A percentile compares a stretch with the other conserved stretches of the same genome.
Evolutionary conservation across 2,329 filamentous ascomycete genomes (phyloP).

Genomic region (Arthrobotrys pseudoclavata): DNA sequence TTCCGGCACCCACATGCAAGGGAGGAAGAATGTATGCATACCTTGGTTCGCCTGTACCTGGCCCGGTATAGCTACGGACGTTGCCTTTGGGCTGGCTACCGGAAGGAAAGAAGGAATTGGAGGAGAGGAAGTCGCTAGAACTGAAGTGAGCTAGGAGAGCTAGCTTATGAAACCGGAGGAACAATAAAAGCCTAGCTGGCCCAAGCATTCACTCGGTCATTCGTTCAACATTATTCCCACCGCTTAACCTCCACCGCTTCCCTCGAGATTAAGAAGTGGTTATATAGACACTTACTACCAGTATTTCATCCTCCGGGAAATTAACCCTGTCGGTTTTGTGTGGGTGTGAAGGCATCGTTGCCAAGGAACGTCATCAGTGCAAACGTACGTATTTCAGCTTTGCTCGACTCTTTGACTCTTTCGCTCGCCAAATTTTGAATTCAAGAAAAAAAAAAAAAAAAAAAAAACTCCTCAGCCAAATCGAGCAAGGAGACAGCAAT

Average conservation of each 20-base stretch:
- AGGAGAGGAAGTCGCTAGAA: constrained; percentile 39
- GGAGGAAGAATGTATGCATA: neutral
- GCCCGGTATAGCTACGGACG: constrained; percentile 21
- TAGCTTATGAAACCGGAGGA: constrained; percentile 45
- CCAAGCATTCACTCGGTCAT: neutral
- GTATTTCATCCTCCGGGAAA: constrained; percentile 12
- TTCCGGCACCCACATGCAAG: constrained; percentile 24
- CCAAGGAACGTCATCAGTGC: constrained; percentile 60
- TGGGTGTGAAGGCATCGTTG: constrained; percentile 31
- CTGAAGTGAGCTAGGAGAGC: constrained; percentile 17
- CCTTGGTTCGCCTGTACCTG: constrained; percentile 28
- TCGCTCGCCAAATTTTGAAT: constrained; percentile 1
- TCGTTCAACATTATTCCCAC: neutral
- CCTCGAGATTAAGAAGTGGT: neutral
- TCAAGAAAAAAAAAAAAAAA: constrained; percentile 11
- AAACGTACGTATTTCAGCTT: constrained; percentile 11
- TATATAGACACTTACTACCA: neutral
- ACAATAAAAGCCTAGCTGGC: constrained; percentile 21
- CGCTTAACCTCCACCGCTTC: neutral
- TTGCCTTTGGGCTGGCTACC: neutral
- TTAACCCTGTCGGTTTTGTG: constrained; percentile 20
- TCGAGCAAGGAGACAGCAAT: constrained; percentile 13
- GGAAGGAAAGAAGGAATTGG: constrained; percentile 3
- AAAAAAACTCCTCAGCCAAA: constrained; percentile 19
- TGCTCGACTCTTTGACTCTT: neutral